These are phyloP conservation scores for Oehlia diaphana DNA, from an alignment of 192 early-diverging fungal species.

Conservation along the genomic window DNA sequence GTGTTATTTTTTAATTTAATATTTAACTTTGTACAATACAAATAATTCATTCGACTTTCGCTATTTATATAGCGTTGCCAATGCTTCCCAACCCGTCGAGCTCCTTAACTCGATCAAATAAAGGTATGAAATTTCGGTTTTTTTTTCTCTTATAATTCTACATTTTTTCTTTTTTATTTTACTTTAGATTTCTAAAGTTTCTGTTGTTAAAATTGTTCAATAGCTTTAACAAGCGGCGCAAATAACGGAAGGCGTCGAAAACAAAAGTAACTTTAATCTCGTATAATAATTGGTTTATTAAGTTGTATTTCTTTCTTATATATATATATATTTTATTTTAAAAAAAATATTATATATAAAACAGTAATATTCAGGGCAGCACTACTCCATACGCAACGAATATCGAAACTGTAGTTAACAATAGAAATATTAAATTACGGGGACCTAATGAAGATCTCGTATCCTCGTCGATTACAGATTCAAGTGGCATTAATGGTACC, in stretches of 20 bases:
- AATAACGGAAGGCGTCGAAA: conserved; percentile 12
- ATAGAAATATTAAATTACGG: conserved; percentile 1
- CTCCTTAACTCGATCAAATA: neutral
- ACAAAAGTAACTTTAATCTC: neutral
- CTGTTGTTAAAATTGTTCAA: neutral
- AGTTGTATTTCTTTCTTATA: no score
- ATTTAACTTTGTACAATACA: neutral
- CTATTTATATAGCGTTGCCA: conserved; percentile 5
- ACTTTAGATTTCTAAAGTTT: neutral
- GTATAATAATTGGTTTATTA: neutral
- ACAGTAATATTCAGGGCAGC: neutral
- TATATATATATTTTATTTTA: no score
- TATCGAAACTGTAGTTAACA: neutral
- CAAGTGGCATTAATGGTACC: neutral
- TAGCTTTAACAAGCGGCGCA: neutral
- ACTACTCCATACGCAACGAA: neutral
- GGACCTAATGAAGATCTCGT: neutral
- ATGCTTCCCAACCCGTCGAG: conserved; percentile 7
- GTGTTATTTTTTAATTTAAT: neutral
- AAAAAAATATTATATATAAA: neutral
- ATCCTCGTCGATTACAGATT: neutral
- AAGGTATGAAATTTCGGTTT: neutral
- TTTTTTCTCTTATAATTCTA: neutral
- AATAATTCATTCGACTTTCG: neutral
- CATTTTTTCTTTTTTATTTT: neutral